Evolutionary conservation across 225 moss, liverwort and hornwort genomes (phyloP), one percentile per base, ranked within the genome.

Genomic region (Marchantia polymorpha): DNA sequence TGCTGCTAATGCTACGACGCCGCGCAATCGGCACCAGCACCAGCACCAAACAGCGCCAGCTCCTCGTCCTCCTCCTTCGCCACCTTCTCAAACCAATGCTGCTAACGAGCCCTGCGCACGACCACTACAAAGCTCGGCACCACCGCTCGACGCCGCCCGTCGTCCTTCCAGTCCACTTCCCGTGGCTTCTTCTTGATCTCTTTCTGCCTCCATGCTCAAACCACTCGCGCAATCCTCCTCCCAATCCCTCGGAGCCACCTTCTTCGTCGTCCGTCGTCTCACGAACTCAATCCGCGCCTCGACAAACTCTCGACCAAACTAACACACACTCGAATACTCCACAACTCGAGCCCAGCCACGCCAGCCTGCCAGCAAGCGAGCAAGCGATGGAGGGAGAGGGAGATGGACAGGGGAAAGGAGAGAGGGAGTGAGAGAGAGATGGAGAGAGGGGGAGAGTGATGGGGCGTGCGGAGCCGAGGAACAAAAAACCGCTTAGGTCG

Each of bases 151-250:
- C 53, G 19, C 53, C 27, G 30, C 54, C 16, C 15, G 13, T 27
- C 73, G 13, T 27, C 73, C 54, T 54, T 10, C 73, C 11, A 14
- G 26, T 25, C 73, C 73, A 52, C 73, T 73, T 73, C 54, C 27
- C 53, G 54, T 54, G 52, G 8, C 75, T 75, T 59, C 26, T 59
- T 59, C 26, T 59, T 59, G 75, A 75, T 75, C 75, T 58, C 58
- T 39, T 59, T 75, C 17, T 60, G 20, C 58, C 46, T 75, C 75
- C 75, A 75, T 75, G n/a, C 72, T 75, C 58, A 39, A 74, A 52
- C 10, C 72, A 23, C 23, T 52, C 23, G 49, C 13, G 25, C 9
- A 52, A 16, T 19, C 74, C n/a, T 19, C 74, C n/a, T 56, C 55
- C 29, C 17, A 19, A 0, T 7, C 7, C 15, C 54, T 27, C 55